Conservation (phyloP, 768 basidiomycete species). For the Floccularia luteovirens region DNA sequence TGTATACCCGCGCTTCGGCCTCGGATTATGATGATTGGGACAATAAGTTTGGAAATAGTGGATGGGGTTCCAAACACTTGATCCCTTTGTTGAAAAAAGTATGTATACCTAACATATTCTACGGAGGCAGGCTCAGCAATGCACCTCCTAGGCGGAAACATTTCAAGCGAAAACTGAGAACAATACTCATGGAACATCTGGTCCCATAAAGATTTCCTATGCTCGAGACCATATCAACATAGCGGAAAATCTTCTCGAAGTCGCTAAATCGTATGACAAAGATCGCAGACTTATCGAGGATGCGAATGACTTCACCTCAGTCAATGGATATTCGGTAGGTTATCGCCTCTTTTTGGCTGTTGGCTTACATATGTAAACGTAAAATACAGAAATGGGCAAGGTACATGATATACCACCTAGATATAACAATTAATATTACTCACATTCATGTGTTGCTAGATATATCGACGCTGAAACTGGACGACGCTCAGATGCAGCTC, state of each 20-base stretch:
- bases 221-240: constrained; percentile 29
- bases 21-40: constrained; percentile 68
- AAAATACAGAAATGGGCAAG: constrained; percentile 41
- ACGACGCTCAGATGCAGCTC: constrained; percentile 47
- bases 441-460: constrained; percentile 20
- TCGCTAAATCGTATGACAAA: constrained; percentile 30
- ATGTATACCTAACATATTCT: background rate
- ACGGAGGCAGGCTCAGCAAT: no score
- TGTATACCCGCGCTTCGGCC: constrained; percentile 51
- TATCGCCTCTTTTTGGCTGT: background rate
- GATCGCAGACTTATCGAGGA: constrained; percentile 36
- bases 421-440: background rate
- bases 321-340: constrained; percentile 16
- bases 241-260: constrained; percentile 13
- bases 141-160: constrained; percentile 42
- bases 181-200: constrained; percentile 36
- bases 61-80: constrained; percentile 52
- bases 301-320: constrained; percentile 34
- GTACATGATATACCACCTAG: constrained; percentile 19
- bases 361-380: background rate
- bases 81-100: constrained; percentile 56
- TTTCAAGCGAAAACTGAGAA: constrained; percentile 19
- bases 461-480: constrained; percentile 49
- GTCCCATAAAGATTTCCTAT: constrained; percentile 43
- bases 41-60: constrained; percentile 37